These are phyloP conservation scores for Microdochium bolleyi DNA, from an alignment of 2,329 filamentous ascomycete species.

Conservation along the genomic window DNA sequence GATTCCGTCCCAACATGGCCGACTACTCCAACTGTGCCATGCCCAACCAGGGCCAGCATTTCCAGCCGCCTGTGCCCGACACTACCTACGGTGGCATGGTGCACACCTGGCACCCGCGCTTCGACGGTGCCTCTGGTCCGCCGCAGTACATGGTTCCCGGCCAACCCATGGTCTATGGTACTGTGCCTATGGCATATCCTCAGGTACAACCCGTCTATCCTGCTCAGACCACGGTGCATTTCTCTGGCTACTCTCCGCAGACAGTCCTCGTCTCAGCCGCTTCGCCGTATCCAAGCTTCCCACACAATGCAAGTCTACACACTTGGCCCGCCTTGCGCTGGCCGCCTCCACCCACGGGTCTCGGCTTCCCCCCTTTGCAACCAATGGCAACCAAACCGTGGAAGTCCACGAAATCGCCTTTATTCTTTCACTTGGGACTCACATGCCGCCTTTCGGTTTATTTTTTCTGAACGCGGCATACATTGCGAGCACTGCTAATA, in stretches of 20 bases:
- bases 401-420: background rate
- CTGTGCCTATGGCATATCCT: slow-evolving; percentile 12
- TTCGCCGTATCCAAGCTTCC: background rate
- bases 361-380: background rate
- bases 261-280: slow-evolving; percentile 3
- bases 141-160: slow-evolving; percentile 1
- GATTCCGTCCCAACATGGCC: slow-evolving; percentile 18
- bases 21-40: slow-evolving; percentile 35
- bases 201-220: slow-evolving; percentile 19
- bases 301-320: background rate
- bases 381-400: background rate
- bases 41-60: slow-evolving; percentile 37
- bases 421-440: background rate
- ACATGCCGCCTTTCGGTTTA: background rate
- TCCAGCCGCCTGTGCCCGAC: slow-evolving; percentile 51
- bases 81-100: slow-evolving; percentile 46
- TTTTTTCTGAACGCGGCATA: slow-evolving; percentile 3
- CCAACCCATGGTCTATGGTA: slow-evolving; percentile 9
- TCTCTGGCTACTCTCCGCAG: slow-evolving; percentile 21
- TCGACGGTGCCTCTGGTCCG: slow-evolving; percentile 22
- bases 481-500: slow-evolving; percentile 7
- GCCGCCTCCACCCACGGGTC: background rate
- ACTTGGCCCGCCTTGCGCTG: background rate
- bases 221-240: slow-evolving; percentile 10
- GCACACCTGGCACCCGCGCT: slow-evolving; percentile 48